Evolutionary conservation across 305 asterid species (phyloP).

Genomic region (Fraxinus velutina): DNA sequence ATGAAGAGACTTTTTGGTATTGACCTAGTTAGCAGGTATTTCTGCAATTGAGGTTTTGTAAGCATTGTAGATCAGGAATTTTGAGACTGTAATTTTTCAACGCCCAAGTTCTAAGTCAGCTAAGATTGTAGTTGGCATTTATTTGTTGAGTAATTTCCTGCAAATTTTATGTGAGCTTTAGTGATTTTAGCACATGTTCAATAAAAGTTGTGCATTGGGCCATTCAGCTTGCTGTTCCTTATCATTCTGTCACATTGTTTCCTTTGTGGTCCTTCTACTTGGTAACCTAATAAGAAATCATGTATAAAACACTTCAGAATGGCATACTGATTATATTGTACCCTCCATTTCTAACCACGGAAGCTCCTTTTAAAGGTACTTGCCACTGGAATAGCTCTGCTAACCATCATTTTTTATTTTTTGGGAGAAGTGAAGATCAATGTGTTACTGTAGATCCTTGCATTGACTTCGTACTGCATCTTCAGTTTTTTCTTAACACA

Average conservation of each 20-base stretch:
- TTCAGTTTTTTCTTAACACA: not conserved
- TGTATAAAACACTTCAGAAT: not conserved
- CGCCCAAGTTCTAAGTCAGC: not conserved
- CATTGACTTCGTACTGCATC: not conserved
- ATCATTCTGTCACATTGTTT: not conserved
- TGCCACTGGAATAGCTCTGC: not conserved
- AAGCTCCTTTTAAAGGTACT: not conserved
- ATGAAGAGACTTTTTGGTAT: conserved; percentile 81
- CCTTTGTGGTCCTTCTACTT: conserved; percentile 13
- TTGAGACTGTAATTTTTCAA: not conserved
- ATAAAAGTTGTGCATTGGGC: not conserved
- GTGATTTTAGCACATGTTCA: not conserved
- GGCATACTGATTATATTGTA: not conserved
- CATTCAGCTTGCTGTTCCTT: conserved; percentile 1
- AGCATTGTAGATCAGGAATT: not conserved
- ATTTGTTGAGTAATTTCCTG: not conserved
- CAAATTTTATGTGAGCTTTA: not conserved
- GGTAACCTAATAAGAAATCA: not conserved
- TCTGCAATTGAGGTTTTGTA: conserved; percentile 19
- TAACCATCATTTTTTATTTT: not conserved
- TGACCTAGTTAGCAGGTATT: conserved; percentile 89
- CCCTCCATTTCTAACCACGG: not conserved
- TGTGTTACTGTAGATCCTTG: not conserved
- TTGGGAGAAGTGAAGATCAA: not conserved
- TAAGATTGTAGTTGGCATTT: not conserved